Evolutionary conservation across 805 yeast species (phyloP).

Genomic region (Hanseniaspora nectarophila): DNA sequence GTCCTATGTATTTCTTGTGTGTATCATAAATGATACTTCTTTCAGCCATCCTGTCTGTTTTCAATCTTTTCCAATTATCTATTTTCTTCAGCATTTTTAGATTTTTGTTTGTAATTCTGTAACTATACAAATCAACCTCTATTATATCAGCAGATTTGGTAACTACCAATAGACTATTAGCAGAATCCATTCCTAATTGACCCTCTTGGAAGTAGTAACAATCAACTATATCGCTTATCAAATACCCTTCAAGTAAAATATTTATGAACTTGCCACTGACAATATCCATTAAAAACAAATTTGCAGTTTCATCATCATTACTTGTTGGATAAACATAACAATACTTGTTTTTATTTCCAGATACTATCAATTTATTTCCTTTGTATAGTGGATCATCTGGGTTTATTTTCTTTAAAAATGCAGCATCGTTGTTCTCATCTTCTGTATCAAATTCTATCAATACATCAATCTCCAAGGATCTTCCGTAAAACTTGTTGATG

Average conservation of each 20-base stretch:
- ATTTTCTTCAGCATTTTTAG: not conserved
- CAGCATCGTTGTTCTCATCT: not conserved
- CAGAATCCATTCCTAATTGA: constrained; percentile 3
- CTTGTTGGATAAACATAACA: not conserved
- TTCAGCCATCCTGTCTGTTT: constrained; percentile 12
- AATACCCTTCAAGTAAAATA: not conserved
- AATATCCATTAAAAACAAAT: not conserved
- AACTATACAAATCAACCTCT: constrained; percentile 2
- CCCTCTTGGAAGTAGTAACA: constrained; percentile 12
- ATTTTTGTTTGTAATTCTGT: not conserved
- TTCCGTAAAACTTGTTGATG: constrained; percentile 1
- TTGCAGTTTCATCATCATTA: not conserved
- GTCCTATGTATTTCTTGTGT: constrained; percentile 6
- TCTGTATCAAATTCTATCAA: not conserved
- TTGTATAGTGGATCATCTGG: not conserved
- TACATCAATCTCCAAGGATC: constrained; percentile 3
- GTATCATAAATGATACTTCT: constrained; percentile 11
- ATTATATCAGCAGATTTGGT: constrained; percentile 6
- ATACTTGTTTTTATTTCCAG: not conserved
- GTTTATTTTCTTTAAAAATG: not conserved
- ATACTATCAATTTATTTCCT: not conserved
- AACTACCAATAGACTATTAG: not conserved
- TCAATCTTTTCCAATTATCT: constrained; percentile 10
- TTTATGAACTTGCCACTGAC: not conserved
- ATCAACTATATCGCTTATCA: not conserved